Evolutionary conservation across 1,284 basidiomycete species (phyloP).

Genomic region (Cryptococcus sp.): DNA sequence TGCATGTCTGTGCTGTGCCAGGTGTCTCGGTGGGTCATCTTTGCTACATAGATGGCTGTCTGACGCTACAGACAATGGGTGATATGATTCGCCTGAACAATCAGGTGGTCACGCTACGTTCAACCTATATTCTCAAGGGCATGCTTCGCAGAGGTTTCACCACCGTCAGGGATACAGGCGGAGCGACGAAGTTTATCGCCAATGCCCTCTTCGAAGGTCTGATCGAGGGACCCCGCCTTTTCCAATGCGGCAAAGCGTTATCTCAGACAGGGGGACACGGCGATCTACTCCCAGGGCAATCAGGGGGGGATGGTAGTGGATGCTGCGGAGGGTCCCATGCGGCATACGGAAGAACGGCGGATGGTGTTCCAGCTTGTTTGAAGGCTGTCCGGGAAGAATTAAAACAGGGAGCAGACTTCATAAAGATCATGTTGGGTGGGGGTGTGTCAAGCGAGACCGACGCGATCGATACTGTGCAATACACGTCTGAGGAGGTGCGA

Average conservation of each 20-base stretch:
- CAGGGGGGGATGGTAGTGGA: slow-evolving; percentile 27
- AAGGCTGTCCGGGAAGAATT: slow-evolving; percentile 51
- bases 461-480: slow-evolving; percentile 53
- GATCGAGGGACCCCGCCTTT: slow-evolving; percentile 50
- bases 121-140: slow-evolving; percentile 46
- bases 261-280: slow-evolving; percentile 55
- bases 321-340: slow-evolving; percentile 51
- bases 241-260: slow-evolving; percentile 52
- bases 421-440: slow-evolving; percentile 51
- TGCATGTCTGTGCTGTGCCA: slow-evolving; percentile 51
- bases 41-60: slow-evolving; percentile 9
- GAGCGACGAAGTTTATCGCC: slow-evolving; percentile 51
- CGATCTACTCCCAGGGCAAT: slow-evolving; percentile 22
- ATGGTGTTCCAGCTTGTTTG: slow-evolving; percentile 47
- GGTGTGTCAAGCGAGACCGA: slow-evolving; percentile 53
- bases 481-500: slow-evolving; percentile 51
- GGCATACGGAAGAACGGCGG: slow-evolving; percentile 33
- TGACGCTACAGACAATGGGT: slow-evolving; percentile 40
- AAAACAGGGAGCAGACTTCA: slow-evolving; percentile 52
- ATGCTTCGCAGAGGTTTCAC: slow-evolving; percentile 55
- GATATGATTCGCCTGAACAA: slow-evolving; percentile 45
- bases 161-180: slow-evolving; percentile 54
- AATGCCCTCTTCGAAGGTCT: slow-evolving; percentile 51
- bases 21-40: slow-evolving; percentile 13
- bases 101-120: slow-evolving; percentile 47